These are phyloP conservation scores for Nymphaea thermarum DNA, from an alignment of 164 flowering plant species.

Conservation along the genomic window DNA sequence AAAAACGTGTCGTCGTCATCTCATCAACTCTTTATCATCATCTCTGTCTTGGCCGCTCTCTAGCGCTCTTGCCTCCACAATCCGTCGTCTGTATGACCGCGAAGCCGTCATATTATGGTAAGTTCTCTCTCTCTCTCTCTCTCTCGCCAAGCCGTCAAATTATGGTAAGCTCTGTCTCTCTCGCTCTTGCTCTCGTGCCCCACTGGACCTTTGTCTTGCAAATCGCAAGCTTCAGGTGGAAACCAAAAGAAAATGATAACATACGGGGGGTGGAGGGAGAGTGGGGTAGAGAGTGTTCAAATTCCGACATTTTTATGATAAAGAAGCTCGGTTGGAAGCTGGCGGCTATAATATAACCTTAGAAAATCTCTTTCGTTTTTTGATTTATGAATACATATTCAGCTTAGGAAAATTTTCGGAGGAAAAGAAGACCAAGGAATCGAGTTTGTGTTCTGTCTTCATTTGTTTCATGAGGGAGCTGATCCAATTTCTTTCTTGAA, in stretches of 20 bases:
- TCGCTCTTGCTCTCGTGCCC: background rate
- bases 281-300: background rate
- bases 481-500: background rate
- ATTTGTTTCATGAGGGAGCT: background rate
- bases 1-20: too few relatives aligned
- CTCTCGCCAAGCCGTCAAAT: too few relatives aligned
- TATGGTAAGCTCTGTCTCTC: too few relatives aligned
- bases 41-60: background rate
- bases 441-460: background rate
- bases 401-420: background rate
- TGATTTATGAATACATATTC: background rate
- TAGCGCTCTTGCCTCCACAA: background rate
- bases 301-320: background rate
- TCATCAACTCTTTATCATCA: background rate
- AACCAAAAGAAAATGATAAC: too few relatives aligned
- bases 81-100: too few relatives aligned
- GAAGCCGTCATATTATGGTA: too few relatives aligned
- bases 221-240: background rate
- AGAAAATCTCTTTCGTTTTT: background rate
- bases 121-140: too few relatives aligned
- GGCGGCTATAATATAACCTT: background rate
- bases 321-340: background rate
- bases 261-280: background rate
- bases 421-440: background rate
- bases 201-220: background rate